Evolutionary conservation across 2,329 filamentous ascomycete species (phyloP).

Genomic region (Eutypella sp.): DNA sequence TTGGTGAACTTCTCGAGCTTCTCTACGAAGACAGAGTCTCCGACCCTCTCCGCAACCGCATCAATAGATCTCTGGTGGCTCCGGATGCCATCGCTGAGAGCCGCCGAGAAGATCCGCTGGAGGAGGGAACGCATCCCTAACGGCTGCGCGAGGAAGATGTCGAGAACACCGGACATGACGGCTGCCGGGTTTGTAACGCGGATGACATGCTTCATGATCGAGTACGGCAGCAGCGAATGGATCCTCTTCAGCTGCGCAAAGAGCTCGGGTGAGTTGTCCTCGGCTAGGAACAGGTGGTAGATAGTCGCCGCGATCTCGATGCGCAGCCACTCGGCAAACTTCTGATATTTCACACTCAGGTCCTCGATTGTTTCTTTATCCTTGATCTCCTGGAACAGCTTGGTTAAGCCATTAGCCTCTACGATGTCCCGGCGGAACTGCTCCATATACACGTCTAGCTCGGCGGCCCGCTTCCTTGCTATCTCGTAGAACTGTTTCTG

Average conservation of each 20-base stretch:
- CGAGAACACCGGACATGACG: constrained; percentile 92
- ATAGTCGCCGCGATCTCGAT: constrained; percentile 96
- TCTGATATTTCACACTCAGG: constrained; percentile 90
- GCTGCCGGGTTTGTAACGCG: constrained; percentile 92
- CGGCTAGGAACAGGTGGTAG: constrained; percentile 94
- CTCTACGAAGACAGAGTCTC: constrained; percentile 70
- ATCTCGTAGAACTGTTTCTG: constrained; percentile 95
- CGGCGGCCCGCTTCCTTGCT: constrained; percentile 80
- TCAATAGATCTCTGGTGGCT: constrained; percentile 86
- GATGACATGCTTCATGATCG: constrained; percentile 92
- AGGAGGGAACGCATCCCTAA: constrained; percentile 86
- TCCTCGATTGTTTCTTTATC: constrained; percentile 84
- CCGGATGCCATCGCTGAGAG: constrained; percentile 83
- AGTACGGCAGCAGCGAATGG: constrained; percentile 91
- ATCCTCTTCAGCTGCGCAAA: constrained; percentile 93
- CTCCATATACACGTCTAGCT: constrained; percentile 98
- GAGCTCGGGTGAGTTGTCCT: constrained; percentile 95
- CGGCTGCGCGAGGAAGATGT: constrained; percentile 92
- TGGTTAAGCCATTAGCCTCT: constrained; percentile 78
- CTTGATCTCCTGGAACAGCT: constrained; percentile 87
- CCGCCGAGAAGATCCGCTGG: constrained; percentile 90
- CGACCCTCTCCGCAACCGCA: constrained; percentile 68
- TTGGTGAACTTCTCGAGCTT: constrained; percentile 80
- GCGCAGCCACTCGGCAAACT: constrained; percentile 95
- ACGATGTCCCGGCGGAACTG: constrained; percentile 67